Evolutionary conservation across 129 eudicot genomes (phyloP).

Genomic region (Pseudognaphalium luteoalbum): DNA sequence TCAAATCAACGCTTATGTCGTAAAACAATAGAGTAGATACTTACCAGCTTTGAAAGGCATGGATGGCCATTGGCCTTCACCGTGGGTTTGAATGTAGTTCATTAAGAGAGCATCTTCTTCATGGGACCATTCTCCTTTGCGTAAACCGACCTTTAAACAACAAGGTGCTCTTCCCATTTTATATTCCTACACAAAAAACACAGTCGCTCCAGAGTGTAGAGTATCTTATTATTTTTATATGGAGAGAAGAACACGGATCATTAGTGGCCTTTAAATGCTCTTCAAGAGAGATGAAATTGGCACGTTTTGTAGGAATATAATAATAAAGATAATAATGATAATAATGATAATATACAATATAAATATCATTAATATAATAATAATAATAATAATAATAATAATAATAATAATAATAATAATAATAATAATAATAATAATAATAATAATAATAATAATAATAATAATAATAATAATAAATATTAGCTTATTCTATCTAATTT

Average conservation of each 20-base stretch:
- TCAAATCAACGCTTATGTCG: no score
- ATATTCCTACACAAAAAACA: neutral
- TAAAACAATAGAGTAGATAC: neutral
- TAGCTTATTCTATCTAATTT: no score
- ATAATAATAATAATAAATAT: no score
- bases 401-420: no score
- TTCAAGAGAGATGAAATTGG: neutral
- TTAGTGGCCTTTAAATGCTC: conserved; percentile 20
- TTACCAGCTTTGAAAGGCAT: conserved; percentile 51
- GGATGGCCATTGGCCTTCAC: conserved; percentile 49
- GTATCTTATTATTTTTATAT: neutral
- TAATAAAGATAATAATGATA: no score
- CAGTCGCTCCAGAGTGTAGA: neutral
- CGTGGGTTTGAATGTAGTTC: conserved; percentile 38
- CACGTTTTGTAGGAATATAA: conserved; percentile 4
- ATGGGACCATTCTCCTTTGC: conserved; percentile 45
- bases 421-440: no score
- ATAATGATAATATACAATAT: no score
- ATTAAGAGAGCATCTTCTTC: conserved; percentile 42
- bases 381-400: no score
- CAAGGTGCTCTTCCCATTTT: conserved; percentile 47
- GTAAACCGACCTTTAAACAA: conserved; percentile 42
- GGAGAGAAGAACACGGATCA: neutral
- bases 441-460: no score
- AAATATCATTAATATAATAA: no score